phyloP scores from a whole-genome alignment of 2,329 filamentous ascomycete species.

The Fusarium acutatum region DNA sequence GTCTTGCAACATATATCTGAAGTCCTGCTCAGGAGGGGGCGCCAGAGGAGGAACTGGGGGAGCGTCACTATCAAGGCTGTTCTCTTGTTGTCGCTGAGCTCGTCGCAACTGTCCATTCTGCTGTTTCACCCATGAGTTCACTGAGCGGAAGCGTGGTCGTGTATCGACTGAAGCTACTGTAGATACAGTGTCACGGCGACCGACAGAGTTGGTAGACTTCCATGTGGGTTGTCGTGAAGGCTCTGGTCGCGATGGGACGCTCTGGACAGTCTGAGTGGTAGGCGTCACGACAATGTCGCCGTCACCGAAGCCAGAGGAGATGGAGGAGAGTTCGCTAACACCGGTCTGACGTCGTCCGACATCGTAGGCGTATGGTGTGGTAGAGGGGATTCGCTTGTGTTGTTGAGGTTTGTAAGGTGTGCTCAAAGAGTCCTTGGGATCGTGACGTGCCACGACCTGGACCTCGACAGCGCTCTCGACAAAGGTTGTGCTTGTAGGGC shows the following conservation, averaged over 20 bases:
- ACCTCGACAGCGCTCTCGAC: slow-evolving; percentile 34
- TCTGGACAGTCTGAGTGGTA: slow-evolving; percentile 26
- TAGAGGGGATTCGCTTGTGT: slow-evolving; percentile 27
- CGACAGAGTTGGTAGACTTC: slow-evolving; percentile 24
- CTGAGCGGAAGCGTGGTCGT: slow-evolving; percentile 64
- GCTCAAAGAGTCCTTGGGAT: slow-evolving; percentile 20
- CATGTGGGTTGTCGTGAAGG: slow-evolving; percentile 24
- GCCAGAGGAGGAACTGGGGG: slow-evolving; percentile 52
- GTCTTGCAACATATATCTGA: slow-evolving; percentile 61
- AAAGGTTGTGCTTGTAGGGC: slow-evolving; percentile 37
- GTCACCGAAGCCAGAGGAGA: slow-evolving; percentile 72
- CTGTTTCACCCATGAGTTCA: slow-evolving; percentile 72
- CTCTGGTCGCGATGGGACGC: slow-evolving; percentile 21
- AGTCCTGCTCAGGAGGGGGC: slow-evolving; percentile 56
- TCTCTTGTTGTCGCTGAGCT: slow-evolving; percentile 50
- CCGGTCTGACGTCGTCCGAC: slow-evolving; percentile 45
- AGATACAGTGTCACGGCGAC: slow-evolving; percentile 60
- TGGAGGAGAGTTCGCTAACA: slow-evolving; percentile 63
- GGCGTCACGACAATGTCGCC: slow-evolving; percentile 63
- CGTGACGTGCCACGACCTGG: slow-evolving; percentile 32
- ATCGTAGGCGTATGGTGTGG: slow-evolving; percentile 29
- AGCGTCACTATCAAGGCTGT: slow-evolving; percentile 37
- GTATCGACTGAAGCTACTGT: slow-evolving; percentile 63
- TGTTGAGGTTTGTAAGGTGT: slow-evolving; percentile 16
- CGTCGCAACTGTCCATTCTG: slow-evolving; percentile 65